Conservation (phyloP, 345 rosid species). For the Sisymbrium altissimum region DNA sequence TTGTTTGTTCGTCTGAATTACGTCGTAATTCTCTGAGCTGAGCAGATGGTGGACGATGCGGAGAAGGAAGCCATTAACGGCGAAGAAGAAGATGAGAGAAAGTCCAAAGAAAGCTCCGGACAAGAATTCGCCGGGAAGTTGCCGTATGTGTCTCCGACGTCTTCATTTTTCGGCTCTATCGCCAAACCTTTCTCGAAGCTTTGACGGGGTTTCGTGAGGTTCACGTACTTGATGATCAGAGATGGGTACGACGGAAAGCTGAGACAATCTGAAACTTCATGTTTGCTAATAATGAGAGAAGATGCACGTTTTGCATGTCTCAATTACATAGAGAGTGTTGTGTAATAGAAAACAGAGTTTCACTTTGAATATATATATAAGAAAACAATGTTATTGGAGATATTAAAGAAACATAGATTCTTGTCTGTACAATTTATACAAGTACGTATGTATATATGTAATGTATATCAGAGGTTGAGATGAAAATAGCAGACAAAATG, state of each 20-base stretch:
- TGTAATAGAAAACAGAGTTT: background rate
- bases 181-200: conserved; percentile 31
- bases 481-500: conserved; percentile 14
- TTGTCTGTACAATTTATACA: conserved; percentile 32
- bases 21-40: background rate
- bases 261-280: background rate
- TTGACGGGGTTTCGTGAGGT: background rate
- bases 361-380: too few species aligned
- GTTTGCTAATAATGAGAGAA: background rate
- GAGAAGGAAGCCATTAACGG: conserved; percentile 40
- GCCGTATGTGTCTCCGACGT: conserved; percentile 20
- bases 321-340: background rate
- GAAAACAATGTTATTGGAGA: conserved; percentile 14
- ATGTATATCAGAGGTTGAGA: conserved; percentile 9
- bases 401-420: background rate
- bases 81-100: conserved; percentile 24
- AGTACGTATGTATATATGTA: conserved; percentile 16
- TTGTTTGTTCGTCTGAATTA: background rate
- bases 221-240: background rate
- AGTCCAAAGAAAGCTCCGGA: background rate
- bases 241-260: background rate
- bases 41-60: conserved; percentile 53
- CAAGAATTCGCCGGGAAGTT: background rate
- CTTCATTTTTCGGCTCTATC: conserved; percentile 24
- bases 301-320: background rate